Base-by-base conservation (phyloP, 768 basidiomycete species). In the Boletus subparvulus region DNA sequence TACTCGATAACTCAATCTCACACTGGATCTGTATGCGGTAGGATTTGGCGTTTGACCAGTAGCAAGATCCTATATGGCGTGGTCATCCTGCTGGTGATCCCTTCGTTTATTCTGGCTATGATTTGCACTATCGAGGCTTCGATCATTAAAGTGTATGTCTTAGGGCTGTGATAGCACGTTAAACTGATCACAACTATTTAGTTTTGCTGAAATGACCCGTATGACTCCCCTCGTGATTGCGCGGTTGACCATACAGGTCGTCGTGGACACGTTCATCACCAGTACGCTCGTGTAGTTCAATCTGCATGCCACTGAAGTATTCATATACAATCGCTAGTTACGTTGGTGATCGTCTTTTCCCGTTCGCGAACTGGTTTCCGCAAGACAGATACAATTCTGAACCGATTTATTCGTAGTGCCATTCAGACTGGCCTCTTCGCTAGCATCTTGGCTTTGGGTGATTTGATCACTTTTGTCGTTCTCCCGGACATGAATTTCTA, bases 51-150 rank as follows among this genome's bases (percentile, higher is more conserved):
- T 28, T 28, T 28, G 26, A 62, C 59, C 6, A 6, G 17, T 1
- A 66, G 51, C 44, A 53, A 33, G 24, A 4, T 67, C 17, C 54
- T 81, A 26, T 70, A 66, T 39, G 72, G 58, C 9, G 8, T 74
- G n/a, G 74, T 78, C 21, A 69, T 73, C 9, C 17, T 68, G 4
- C 50, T 78, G 10, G 77, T 78, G 28, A 14, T 73, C 7, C 47
- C 75, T 6, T 76, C 78, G 1, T 78, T 78, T 52, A 54, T 76
- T 47, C 74, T 81, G 47, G 82, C 80, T 1, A 56, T 78, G 51
- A 21, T 21, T 21, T 21, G 21, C 21, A 21, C 21, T 21, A 21
- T 21, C 21, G 21, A 21, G 21, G 76, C 77, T 5, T 79, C 77
- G 45, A 72, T 81, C 13, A 69, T 81, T 30, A 58, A 64, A 45